Evolutionary conservation across 768 basidiomycete species (phyloP), one percentile per base, ranked within the genome.

Genomic region (Lenzites betulinus): DNA sequence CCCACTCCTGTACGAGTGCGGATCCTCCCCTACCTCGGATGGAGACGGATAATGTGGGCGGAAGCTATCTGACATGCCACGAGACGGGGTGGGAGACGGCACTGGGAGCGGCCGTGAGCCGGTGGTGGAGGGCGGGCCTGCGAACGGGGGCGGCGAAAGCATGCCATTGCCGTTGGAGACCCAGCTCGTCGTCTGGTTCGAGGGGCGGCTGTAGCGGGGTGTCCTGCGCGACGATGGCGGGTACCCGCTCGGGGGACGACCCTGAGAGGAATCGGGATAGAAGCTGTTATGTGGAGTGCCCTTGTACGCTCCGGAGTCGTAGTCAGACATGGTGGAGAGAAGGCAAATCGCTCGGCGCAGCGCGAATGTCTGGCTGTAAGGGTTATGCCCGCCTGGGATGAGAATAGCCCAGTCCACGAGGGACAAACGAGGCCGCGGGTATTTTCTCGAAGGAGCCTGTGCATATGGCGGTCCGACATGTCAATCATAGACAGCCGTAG

Each of bases 361-460:
- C 35, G 50, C 13, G 28, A 35, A 25, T 41, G 25, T 53, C 42
- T 54, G 28, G 28, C 36, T 48, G 36, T 20, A 33, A 33, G 30
- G 30, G 30, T 5, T 33, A 33, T 33, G 30, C 6, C 30, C 30
- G 30, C 30, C 11, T 33, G 4, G 30, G 30, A 33, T 33, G 30
- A 41, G 48, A 49, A 51, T 43, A 44, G 53, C 47, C 30, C 36
- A 15, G 26, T 38, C 63, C 63, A 60, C 64, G 60, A 62, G 64
- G 64, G 38, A 23, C 13, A 60, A 59, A 65, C 54, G 64, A 65
- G 64, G 64, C 60, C 18, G 15, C 38, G 38, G 15, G 30, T 36
- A 39, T 28, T 38, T 55, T 47, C 53, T 49, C 43, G 59, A 33
- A 26, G 23, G 16, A 38, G 20, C 11, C 25, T 44, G 38, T 53